Evolutionary conservation across 331 rosid species (phyloP).

Genomic region (Cydonia oblonga): DNA sequence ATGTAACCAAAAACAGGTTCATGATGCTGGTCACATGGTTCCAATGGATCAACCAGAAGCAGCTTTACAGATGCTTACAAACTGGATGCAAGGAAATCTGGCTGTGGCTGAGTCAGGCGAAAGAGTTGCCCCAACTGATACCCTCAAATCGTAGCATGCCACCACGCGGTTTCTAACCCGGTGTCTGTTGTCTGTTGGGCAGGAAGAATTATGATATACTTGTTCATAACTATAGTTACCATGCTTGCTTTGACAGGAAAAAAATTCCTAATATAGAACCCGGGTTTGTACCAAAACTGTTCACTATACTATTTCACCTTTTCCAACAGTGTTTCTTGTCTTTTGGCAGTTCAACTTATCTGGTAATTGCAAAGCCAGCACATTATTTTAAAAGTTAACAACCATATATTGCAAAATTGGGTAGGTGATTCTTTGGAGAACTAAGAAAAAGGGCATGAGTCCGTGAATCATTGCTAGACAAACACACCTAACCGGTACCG

Average conservation of each 20-base stretch:
- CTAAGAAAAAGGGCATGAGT: too few relatives aligned
- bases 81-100: constrained; percentile 77
- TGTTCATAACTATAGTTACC: background rate
- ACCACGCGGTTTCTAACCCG: background rate
- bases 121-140: constrained; percentile 32
- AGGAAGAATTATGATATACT: background rate
- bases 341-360: background rate
- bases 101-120: constrained; percentile 9
- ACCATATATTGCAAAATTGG: background rate
- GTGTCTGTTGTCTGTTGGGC: background rate
- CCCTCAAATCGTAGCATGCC: background rate
- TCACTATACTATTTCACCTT: background rate
- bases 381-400: background rate
- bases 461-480: too few relatives aligned
- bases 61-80: constrained; percentile 55
- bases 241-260: background rate
- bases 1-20: too few relatives aligned
- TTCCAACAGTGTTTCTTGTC: background rate
- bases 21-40: constrained; percentile 87
- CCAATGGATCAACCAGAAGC: constrained; percentile 97
- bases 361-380: background rate
- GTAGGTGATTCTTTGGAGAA: background rate
- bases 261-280: background rate
- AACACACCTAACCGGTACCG: background rate
- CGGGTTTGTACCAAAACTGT: background rate